phyloP scores from a whole-genome alignment of 352 stramenopile genomes.

The Peronospora belbahrii region DNA sequence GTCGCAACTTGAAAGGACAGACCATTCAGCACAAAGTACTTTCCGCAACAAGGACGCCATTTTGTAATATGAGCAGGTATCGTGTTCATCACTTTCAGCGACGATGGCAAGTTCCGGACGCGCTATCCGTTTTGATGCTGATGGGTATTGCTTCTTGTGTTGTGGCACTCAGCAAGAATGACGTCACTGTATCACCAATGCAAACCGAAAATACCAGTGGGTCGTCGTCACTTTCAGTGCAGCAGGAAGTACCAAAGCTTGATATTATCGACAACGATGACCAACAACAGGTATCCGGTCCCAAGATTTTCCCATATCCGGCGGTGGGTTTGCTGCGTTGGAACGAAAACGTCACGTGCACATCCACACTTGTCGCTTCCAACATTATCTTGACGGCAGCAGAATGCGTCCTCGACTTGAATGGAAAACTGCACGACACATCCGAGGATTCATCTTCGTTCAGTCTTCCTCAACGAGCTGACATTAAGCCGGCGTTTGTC shows the following conservation, averaged over 20 bases:
- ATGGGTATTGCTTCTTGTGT: conserved; percentile 3
- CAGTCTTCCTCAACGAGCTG: conserved; percentile 14
- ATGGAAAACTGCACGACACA: conserved; percentile 22
- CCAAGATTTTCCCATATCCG: conserved; percentile 40
- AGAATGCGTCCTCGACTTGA: conserved; percentile 40
- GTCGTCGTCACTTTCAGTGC: background rate
- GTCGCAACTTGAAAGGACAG: background rate
- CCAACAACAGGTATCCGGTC: conserved; percentile 27
- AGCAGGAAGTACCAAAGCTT: conserved; percentile 21
- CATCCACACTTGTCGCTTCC: conserved; percentile 42
- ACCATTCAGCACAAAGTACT: conserved; percentile 3
- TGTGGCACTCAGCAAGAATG: background rate
- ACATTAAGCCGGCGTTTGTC: conserved; percentile 15
- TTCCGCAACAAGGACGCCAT: conserved; percentile 6
- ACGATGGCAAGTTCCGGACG: conserved; percentile 2
- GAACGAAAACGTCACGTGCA: conserved; percentile 39
- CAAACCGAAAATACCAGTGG: background rate
- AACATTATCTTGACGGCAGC: conserved; percentile 46
- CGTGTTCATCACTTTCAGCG: background rate
- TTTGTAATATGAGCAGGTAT: background rate
- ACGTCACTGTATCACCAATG: conserved; percentile 1
- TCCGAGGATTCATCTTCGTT: conserved; percentile 23
- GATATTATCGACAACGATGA: conserved; percentile 43
- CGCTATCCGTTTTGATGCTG: conserved; percentile 3
- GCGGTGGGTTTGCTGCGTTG: conserved; percentile 45